A percentile compares a stretch with the other conserved stretches of the same genome.
phyloP scores from a whole-genome alignment of 495 filamentous ascomycete species.

The Platismatia glauca region DNA sequence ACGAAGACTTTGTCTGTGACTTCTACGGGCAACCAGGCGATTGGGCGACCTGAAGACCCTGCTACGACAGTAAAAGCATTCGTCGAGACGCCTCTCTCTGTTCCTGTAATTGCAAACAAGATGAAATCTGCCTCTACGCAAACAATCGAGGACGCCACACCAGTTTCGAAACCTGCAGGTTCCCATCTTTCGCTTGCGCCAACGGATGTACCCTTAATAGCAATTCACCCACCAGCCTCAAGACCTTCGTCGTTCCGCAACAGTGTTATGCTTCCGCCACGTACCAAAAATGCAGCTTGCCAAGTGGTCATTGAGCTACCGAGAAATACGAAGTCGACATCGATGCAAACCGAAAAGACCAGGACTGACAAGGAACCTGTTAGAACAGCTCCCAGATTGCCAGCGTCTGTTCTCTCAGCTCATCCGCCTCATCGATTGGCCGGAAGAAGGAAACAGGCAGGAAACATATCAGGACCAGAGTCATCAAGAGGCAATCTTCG shows the following conservation, averaged over 20 bases:
- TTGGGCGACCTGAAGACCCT: constrained; percentile 56
- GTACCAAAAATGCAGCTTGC: constrained; percentile 51
- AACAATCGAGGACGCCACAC: constrained; percentile 46
- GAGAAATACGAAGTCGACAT: constrained; percentile 38
- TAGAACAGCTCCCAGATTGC: constrained; percentile 66
- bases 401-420: constrained; percentile 59
- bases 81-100: constrained; percentile 25
- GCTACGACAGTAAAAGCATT: constrained; percentile 55
- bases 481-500: constrained; percentile 8
- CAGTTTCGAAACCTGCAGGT: constrained; percentile 22
- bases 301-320: constrained; percentile 40
- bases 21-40: constrained; percentile 64
- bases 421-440: constrained; percentile 44
- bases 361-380: constrained; percentile 63
- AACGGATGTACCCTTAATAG: constrained; percentile 51
- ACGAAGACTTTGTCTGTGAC: constrained; percentile 46
- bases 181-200: constrained; percentile 20
- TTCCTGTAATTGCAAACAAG: constrained; percentile 21
- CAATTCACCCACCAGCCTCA: constrained; percentile 55
- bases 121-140: constrained; percentile 61
- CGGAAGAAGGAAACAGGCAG: constrained; percentile 26
- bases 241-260: constrained; percentile 55
- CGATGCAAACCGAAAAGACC: constrained; percentile 85
- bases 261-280: constrained; percentile 53
- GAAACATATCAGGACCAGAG: constrained; percentile 16